Conservation (phyloP, 805 yeast genomes). For the Yamadazyma ubonensis region DNA sequence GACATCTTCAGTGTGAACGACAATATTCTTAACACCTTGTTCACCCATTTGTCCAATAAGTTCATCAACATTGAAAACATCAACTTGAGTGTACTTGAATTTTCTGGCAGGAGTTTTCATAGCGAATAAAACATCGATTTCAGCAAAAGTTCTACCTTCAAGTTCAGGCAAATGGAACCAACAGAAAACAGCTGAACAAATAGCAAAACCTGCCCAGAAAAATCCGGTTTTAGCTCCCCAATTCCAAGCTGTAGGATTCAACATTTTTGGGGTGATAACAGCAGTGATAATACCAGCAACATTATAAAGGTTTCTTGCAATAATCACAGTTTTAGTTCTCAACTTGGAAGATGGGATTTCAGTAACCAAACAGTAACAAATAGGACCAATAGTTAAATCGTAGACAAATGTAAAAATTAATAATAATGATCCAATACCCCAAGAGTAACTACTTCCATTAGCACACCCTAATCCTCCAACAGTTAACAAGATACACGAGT, state of each 20-base stretch:
- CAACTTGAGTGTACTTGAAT: constrained; percentile 32
- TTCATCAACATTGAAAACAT: constrained; percentile 38
- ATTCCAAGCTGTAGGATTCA: constrained; percentile 47
- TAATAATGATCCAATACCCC: constrained; percentile 26
- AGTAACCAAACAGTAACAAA: constrained; percentile 37
- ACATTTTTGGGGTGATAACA: constrained; percentile 47
- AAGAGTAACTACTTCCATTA: constrained; percentile 17
- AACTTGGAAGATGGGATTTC: constrained; percentile 41
- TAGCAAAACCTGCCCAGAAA: constrained; percentile 41
- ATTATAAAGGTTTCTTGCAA: constrained; percentile 28
- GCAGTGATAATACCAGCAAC: constrained; percentile 31
- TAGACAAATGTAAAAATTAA: constrained; percentile 27
- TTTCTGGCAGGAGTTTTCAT: constrained; percentile 20
- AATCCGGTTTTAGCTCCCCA: constrained; percentile 52
- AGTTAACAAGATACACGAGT: constrained; percentile 34
- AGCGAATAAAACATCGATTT: constrained; percentile 36
- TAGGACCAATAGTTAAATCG: constrained; percentile 43
- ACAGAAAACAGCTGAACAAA: constrained; percentile 20
- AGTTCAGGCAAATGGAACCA: constrained; percentile 37
- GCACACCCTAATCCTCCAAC: constrained; percentile 38
- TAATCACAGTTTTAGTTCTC: constrained; percentile 41
- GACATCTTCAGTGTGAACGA: constrained; percentile 14
- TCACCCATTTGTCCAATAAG: constrained; percentile 34
- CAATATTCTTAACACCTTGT: constrained; percentile 30
- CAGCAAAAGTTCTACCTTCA: constrained; percentile 35